Evolutionary conservation across 2,329 filamentous ascomycete species (phyloP).

Genomic region (Colletotrichum sp.): DNA sequence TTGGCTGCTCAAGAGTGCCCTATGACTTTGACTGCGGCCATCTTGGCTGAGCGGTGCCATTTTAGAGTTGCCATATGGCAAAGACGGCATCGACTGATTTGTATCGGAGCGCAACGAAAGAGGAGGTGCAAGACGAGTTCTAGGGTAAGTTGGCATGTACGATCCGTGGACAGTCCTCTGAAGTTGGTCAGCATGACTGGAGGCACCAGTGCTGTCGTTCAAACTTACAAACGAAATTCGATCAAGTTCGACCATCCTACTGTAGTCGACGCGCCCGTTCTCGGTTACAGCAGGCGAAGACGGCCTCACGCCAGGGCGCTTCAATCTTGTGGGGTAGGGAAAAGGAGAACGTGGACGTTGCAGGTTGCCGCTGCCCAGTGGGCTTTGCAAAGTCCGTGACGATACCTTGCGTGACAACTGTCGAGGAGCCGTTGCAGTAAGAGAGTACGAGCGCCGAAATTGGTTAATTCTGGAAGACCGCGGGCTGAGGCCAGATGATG

Average conservation of each 20-base stretch:
- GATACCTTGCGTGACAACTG: slow-evolving; percentile 53
- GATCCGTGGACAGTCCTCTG: slow-evolving; percentile 51
- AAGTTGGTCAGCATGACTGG: background rate
- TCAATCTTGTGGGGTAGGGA: slow-evolving; percentile 62
- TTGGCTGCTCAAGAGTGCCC: slow-evolving; percentile 8
- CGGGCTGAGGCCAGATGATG: slow-evolving; percentile 43
- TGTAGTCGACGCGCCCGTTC: slow-evolving; percentile 53
- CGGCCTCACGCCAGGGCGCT: slow-evolving; percentile 55
- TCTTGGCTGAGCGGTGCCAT: slow-evolving; percentile 13
- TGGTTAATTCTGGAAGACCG: slow-evolving; percentile 49
- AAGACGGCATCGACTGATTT: slow-evolving; percentile 45
- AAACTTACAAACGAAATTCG: slow-evolving; percentile 49
- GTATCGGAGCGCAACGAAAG: slow-evolving; percentile 43
- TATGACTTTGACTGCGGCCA: slow-evolving; percentile 25
- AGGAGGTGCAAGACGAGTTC: slow-evolving; percentile 40
- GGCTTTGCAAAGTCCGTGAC: slow-evolving; percentile 52
- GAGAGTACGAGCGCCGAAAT: slow-evolving; percentile 57
- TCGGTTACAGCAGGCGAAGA: slow-evolving; percentile 55
- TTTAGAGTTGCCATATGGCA: slow-evolving; percentile 29
- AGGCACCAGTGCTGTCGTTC: background rate
- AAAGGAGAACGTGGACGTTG: slow-evolving; percentile 65
- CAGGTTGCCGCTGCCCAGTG: slow-evolving; percentile 43
- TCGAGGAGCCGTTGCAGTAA: slow-evolving; percentile 56
- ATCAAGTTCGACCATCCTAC: slow-evolving; percentile 55
- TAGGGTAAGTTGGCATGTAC: slow-evolving; percentile 42